These are phyloP conservation scores for Urochloa ruziziensis DNA, from an alignment of 176 grass and related monocot genomes.

Conservation along the genomic window DNA sequence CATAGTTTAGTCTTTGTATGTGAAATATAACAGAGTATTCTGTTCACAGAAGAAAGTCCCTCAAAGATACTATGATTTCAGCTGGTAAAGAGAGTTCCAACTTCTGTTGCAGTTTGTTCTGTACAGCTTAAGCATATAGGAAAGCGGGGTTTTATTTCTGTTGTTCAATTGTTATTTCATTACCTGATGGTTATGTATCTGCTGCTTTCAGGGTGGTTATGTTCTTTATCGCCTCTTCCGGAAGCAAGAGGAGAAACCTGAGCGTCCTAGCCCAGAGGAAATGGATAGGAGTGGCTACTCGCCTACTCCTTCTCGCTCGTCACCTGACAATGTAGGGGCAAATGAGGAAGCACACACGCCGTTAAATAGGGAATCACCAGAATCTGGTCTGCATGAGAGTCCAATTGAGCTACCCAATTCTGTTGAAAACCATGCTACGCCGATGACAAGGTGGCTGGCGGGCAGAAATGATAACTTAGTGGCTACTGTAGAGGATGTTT, in stretches of 20 bases:
- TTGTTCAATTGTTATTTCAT: background rate
- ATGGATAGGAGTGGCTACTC: conserved; percentile 67
- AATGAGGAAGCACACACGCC: conserved; percentile 50
- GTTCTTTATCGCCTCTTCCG: conserved; percentile 85
- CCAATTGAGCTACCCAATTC: conserved; percentile 35
- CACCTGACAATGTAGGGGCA: conserved; percentile 54
- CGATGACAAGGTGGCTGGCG: conserved; percentile 52
- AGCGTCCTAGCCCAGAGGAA: conserved; percentile 52
- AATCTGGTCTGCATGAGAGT: conserved; percentile 53
- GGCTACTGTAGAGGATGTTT: conserved; percentile 8
- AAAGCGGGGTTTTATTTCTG: background rate
- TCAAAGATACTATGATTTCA: conserved; percentile 2
- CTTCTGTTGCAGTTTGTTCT: background rate
- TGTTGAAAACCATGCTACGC: conserved; percentile 9
- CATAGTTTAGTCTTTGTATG: background rate
- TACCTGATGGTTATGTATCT: conserved; percentile 12
- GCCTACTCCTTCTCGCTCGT: conserved; percentile 63
- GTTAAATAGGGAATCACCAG: conserved; percentile 52
- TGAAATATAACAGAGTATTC: background rate
- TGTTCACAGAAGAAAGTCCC: background rate
- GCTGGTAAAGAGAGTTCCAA: background rate
- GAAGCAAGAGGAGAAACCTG: conserved; percentile 59
- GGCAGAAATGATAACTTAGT: conserved; percentile 37
- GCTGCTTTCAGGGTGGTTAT: conserved; percentile 77
- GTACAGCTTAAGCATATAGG: background rate